Conservation (phyloP, 306 rosid genomes). For the Senna siamea region DNA sequence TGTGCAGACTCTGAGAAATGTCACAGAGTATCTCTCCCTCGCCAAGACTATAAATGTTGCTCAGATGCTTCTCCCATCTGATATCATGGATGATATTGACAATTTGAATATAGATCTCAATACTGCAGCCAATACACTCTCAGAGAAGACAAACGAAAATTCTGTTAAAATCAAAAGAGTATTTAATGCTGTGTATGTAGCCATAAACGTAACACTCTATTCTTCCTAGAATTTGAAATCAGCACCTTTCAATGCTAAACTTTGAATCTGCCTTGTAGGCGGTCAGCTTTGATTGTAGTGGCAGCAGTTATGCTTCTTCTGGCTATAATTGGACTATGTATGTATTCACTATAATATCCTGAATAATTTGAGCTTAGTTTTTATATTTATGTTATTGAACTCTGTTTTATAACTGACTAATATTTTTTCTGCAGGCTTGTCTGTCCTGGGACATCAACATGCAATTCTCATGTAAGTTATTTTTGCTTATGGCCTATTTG, state of each 20-base stretch:
- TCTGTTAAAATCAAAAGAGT: slow-evolving; percentile 61
- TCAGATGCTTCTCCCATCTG: slow-evolving; percentile 76
- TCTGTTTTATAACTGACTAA: slow-evolving; percentile 30
- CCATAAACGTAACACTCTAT: slow-evolving; percentile 31
- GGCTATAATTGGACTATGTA: slow-evolving; percentile 77
- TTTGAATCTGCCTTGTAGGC: slow-evolving; percentile 49
- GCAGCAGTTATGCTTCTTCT: slow-evolving; percentile 80
- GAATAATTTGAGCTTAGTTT: slow-evolving; percentile 11
- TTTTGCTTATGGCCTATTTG: slow-evolving; percentile 1
- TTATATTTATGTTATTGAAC: not conserved
- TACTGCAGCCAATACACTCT: slow-evolving; percentile 69
- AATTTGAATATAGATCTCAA: slow-evolving; percentile 68
- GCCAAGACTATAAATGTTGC: slow-evolving; percentile 83
- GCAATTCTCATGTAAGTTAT: slow-evolving; percentile 78
- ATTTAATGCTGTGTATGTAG: slow-evolving; percentile 67
- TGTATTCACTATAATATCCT: slow-evolving; percentile 37
- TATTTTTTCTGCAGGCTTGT: slow-evolving; percentile 64
- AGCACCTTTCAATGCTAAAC: slow-evolving; percentile 25
- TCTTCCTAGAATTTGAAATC: slow-evolving; percentile 8
- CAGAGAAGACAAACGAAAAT: slow-evolving; percentile 59
- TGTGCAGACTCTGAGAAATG: slow-evolving; percentile 76
- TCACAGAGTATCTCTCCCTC: slow-evolving; percentile 79
- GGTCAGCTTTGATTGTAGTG: slow-evolving; percentile 66
- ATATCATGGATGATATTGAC: slow-evolving; percentile 75
- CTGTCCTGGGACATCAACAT: slow-evolving; percentile 74